Conservation (phyloP, 495 filamentous ascomycete genomes). For the Saxophila tyrrhenica region DNA sequence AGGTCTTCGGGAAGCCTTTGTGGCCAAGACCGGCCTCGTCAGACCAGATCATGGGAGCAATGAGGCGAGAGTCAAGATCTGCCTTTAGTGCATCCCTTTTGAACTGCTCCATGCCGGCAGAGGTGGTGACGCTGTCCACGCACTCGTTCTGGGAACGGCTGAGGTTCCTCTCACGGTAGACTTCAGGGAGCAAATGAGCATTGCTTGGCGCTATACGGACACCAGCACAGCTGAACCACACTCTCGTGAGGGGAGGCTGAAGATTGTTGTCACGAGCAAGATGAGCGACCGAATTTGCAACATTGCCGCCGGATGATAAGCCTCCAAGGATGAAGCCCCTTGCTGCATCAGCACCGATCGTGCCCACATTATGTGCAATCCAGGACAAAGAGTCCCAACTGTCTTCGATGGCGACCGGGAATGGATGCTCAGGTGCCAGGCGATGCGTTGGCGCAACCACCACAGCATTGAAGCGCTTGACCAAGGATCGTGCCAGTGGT, state of each 20-base stretch:
- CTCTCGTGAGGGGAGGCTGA: background rate
- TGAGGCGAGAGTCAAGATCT: background rate
- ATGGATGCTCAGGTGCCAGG: background rate
- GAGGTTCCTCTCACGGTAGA: background rate
- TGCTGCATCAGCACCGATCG: background rate
- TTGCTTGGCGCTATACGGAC: background rate
- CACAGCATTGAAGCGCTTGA: background rate
- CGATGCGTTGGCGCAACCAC: background rate
- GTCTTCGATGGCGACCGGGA: background rate
- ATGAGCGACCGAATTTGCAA: background rate
- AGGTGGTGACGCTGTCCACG: background rate
- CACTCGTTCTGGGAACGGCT: background rate
- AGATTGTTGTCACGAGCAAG: background rate
- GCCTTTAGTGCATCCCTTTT: background rate
- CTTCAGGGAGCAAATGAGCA: background rate
- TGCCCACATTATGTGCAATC: background rate
- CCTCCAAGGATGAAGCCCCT: background rate
- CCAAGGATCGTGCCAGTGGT: background rate
- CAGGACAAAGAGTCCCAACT: background rate
- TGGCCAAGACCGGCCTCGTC: background rate
- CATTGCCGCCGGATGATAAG: background rate
- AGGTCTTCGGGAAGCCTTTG: background rate
- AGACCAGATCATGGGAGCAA: background rate
- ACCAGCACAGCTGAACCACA: background rate
- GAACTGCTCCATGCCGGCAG: background rate